Evolutionary conservation across 768 basidiomycete genomes (phyloP).

Genomic region (Clathrus columnatus): DNA sequence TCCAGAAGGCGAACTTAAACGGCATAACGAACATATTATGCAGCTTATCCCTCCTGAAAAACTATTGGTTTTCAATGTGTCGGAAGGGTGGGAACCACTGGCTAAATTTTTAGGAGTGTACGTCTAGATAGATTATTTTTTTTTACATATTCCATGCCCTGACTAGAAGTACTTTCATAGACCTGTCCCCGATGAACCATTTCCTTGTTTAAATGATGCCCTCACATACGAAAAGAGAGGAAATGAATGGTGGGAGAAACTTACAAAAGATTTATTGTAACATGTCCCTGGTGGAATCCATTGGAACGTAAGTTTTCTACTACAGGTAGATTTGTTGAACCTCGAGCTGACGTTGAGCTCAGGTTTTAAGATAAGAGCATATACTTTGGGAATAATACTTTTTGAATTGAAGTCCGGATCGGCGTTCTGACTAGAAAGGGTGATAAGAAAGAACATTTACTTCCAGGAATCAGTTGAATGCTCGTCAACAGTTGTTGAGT

Average conservation of each 20-base stretch:
- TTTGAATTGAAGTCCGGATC: too few species aligned
- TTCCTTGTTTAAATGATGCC: background rate
- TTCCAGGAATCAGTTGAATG: too few species aligned
- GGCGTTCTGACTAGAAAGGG: too few species aligned
- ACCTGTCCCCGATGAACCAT: background rate
- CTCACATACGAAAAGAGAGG: background rate
- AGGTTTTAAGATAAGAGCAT: too few species aligned
- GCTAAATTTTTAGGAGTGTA: conserved; percentile 6
- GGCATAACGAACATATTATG: conserved; percentile 2
- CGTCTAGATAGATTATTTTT: background rate
- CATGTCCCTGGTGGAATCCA: too few species aligned
- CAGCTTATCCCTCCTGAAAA: conserved; percentile 4
- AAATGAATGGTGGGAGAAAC: background rate
- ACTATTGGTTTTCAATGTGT: conserved; percentile 3
- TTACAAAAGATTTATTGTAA: too few species aligned
- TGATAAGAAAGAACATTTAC: too few species aligned
- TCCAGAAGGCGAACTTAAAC: background rate
- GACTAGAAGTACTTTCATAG: background rate
- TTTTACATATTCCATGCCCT: background rate
- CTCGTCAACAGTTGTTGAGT: too few species aligned
- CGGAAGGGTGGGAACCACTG: conserved; percentile 3
- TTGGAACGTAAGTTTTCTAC: too few species aligned
- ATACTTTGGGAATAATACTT: too few species aligned
- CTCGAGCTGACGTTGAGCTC: too few species aligned
- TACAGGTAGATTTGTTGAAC: too few species aligned